These are phyloP conservation scores for Cercophora scortea DNA, from an alignment of 495 filamentous ascomycete genomes.

Conservation along the genomic window DNA sequence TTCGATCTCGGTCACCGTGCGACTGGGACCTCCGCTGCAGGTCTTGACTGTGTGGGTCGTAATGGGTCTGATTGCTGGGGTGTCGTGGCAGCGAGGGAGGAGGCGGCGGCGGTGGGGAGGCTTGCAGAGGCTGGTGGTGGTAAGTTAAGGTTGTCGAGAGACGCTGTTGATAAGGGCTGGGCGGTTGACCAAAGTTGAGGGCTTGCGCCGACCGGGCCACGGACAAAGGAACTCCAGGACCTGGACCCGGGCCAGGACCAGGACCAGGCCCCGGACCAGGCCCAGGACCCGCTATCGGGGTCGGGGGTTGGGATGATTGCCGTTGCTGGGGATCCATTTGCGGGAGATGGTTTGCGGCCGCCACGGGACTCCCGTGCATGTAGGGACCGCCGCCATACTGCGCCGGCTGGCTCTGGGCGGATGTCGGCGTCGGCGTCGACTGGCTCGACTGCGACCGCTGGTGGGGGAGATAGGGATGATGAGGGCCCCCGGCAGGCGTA, in stretches of 20 bases:
- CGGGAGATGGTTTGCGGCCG: constrained; percentile 33
- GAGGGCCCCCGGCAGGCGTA: constrained; percentile 30
- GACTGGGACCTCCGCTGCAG: constrained; percentile 28
- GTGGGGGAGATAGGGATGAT: constrained; percentile 29
- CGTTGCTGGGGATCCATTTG: constrained; percentile 37
- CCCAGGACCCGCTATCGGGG: constrained; percentile 38
- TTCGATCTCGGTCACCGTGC: constrained; percentile 48
- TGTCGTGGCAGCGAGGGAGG: constrained; percentile 38
- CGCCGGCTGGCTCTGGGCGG: constrained; percentile 44
- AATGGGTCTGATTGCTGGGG: constrained; percentile 36
- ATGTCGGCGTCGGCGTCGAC: constrained; percentile 50
- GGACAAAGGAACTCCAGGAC: constrained; percentile 23
- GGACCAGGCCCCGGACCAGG: too few species aligned
- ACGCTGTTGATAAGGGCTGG: constrained; percentile 49
- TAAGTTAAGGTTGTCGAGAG: constrained; percentile 29
- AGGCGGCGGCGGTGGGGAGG: constrained; percentile 30
- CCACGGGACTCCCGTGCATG: constrained; percentile 46
- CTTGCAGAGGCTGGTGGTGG: constrained; percentile 20
- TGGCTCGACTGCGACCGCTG: constrained; percentile 42
- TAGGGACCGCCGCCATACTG: constrained; percentile 40
- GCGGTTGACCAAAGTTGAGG: constrained; percentile 24
- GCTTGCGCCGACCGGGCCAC: constrained; percentile 27
- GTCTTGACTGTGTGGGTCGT: constrained; percentile 29
- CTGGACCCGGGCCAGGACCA: too few species aligned
- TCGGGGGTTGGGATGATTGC: constrained; percentile 47